phyloP scores from a whole-genome alignment of 2,329 filamentous ascomycete species.

The Microcyclosporella mali region DNA sequence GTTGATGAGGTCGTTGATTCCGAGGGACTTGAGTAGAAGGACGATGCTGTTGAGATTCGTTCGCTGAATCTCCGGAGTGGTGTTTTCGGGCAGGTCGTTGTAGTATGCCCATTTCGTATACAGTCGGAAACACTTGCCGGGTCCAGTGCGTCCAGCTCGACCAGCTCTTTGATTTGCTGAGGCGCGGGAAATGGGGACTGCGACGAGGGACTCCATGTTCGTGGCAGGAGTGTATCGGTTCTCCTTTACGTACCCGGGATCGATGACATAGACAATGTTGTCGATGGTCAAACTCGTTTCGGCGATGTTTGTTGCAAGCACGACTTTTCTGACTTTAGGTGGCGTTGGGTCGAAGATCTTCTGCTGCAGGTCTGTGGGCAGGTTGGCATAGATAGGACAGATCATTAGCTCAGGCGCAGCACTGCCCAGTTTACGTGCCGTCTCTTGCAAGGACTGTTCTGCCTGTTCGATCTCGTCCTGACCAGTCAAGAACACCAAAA shows the following conservation, averaged over 20 bases:
- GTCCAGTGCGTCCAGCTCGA: slow-evolving; percentile 83
- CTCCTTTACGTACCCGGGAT: slow-evolving; percentile 91
- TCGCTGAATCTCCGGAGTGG: slow-evolving; percentile 86
- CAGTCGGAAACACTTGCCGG: slow-evolving; percentile 86
- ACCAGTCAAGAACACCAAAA: slow-evolving; percentile 89
- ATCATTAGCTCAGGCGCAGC: slow-evolving; percentile 83
- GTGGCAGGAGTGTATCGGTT: slow-evolving; percentile 88
- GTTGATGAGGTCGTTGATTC: slow-evolving; percentile 84
- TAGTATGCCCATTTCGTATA: slow-evolving; percentile 85
- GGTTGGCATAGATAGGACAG: slow-evolving; percentile 87
- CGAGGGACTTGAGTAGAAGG: slow-evolving; percentile 77
- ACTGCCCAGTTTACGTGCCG: slow-evolving; percentile 75
- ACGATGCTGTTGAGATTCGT: slow-evolving; percentile 82
- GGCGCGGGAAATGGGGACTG: slow-evolving; percentile 84
- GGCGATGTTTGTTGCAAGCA: slow-evolving; percentile 93
- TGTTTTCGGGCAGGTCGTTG: slow-evolving; percentile 89
- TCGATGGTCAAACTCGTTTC: slow-evolving; percentile 95
- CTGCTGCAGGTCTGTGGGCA: slow-evolving; percentile 82
- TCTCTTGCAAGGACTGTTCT: slow-evolving; percentile 77
- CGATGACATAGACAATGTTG: slow-evolving; percentile 92
- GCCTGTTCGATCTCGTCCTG: slow-evolving; percentile 94
- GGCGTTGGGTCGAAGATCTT: slow-evolving; percentile 95
- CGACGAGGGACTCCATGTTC: slow-evolving; percentile 85
- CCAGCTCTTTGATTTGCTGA: slow-evolving; percentile 90
- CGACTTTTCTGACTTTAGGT: slow-evolving; percentile 76